These are phyloP conservation scores for Rhizophagus prolifer DNA, from an alignment of 192 early-diverging fungal genomes.

Conservation along the genomic window DNA sequence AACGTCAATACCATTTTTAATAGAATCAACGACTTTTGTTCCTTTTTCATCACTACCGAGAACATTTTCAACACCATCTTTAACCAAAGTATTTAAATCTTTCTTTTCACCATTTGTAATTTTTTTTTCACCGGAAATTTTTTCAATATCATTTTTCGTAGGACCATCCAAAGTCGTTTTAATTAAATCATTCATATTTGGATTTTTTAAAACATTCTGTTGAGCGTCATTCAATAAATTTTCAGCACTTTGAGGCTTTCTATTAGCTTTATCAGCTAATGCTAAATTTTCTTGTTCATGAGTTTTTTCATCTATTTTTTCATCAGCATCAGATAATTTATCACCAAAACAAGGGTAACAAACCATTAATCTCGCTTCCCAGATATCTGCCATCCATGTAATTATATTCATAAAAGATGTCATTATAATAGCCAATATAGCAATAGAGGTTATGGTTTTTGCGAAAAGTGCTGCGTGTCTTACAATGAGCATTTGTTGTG, in stretches of 20 bases:
- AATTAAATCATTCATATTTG: neutral
- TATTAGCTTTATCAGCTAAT: neutral
- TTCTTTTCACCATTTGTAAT: neutral
- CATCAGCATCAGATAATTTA: neutral
- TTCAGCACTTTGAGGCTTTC: neutral
- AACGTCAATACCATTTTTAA: neutral
- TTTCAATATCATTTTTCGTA: neutral
- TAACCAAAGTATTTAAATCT: neutral
- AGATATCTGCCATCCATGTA: conserved; percentile 15
- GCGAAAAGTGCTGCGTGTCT: conserved; percentile 12
- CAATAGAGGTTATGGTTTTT: conserved; percentile 3
- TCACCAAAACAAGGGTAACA: conserved; percentile 25
- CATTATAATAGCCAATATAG: conserved; percentile 23
- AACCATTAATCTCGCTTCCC: conserved; percentile 12
- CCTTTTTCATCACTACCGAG: neutral
- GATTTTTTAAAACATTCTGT: neutral
- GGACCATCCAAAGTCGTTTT: neutral
- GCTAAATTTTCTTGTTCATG: neutral
- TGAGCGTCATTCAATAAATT: neutral
- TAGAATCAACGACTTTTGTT: neutral
- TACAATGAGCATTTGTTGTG: neutral
- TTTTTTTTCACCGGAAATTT: neutral
- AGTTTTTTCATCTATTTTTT: neutral
- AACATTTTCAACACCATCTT: neutral
- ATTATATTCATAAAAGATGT: conserved; percentile 21